Evolutionary conservation across 2,329 filamentous ascomycete genomes (phyloP).

Genomic region (Pseudogymnoascus sp.): DNA sequence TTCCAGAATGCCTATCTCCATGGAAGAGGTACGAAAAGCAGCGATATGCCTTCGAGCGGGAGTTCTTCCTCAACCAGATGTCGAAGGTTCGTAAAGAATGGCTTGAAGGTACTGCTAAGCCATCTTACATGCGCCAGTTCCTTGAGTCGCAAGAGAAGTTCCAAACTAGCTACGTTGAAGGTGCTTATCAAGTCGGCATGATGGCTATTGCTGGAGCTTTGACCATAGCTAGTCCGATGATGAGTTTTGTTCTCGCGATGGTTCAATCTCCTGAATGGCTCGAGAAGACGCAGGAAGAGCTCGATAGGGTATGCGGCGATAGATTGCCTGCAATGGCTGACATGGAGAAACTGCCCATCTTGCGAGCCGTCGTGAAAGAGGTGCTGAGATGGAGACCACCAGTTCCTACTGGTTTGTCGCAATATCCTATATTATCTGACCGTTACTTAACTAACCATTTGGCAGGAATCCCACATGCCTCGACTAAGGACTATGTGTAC

Average conservation of each 20-base stretch:
- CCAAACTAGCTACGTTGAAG: conserved; percentile 30
- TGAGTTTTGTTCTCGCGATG: conserved; percentile 15
- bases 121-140: conserved; percentile 38
- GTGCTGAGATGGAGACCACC: conserved; percentile 38
- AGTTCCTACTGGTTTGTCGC: conserved; percentile 41
- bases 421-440: neutral
- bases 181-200: conserved; percentile 39
- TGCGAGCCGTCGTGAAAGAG: conserved; percentile 28
- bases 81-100: conserved; percentile 31
- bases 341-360: conserved; percentile 26
- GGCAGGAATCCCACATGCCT: conserved; percentile 43
- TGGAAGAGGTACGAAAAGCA: conserved; percentile 39
- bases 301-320: conserved; percentile 12
- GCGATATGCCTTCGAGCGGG: conserved; percentile 34
- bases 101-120: conserved; percentile 28
- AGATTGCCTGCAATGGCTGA: conserved; percentile 21
- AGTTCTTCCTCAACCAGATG: conserved; percentile 33
- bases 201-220: conserved; percentile 39
- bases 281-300: conserved; percentile 13
- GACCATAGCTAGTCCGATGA: conserved; percentile 14
- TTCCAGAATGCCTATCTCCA: conserved; percentile 35
- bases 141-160: conserved; percentile 29
- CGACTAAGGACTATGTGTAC: conserved; percentile 47
- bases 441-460: neutral
- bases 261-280: conserved; percentile 12